These are phyloP conservation scores for Kazachstania africana DNA, from an alignment of 805 yeast species.

Conservation along the genomic window DNA sequence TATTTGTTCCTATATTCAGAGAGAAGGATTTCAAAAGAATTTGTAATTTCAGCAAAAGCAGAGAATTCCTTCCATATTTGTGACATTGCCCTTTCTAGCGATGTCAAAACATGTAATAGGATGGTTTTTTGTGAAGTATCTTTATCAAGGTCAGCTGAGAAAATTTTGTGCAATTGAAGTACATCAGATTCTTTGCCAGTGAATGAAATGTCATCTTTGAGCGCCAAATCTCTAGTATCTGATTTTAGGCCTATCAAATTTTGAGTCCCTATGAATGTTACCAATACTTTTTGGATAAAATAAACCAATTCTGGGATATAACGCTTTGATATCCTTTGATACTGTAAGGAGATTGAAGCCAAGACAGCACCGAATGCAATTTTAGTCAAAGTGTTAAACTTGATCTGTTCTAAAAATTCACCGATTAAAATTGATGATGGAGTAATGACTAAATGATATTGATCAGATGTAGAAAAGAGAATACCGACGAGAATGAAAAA, in stretches of 20 bases:
- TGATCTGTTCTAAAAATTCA: constrained; percentile 50
- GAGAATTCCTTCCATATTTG: constrained; percentile 49
- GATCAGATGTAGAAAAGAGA: constrained; percentile 88
- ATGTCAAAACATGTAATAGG: constrained; percentile 21
- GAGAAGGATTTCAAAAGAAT: constrained; percentile 36
- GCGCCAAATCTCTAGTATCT: constrained; percentile 10
- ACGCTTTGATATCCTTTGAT: constrained; percentile 73
- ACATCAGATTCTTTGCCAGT: constrained; percentile 3
- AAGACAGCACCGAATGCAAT: constrained; percentile 53
- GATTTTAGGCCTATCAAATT: constrained; percentile 8
- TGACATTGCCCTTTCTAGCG: constrained; percentile 24
- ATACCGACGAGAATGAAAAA: constrained; percentile 63
- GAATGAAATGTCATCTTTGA: constrained; percentile 9
- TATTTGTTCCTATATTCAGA: constrained; percentile 29
- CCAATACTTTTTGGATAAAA: constrained; percentile 43
- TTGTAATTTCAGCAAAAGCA: constrained; percentile 47
- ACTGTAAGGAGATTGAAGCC: constrained; percentile 52
- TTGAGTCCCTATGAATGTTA: constrained; percentile 25
- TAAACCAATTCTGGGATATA: constrained; percentile 65
- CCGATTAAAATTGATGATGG: constrained; percentile 67
- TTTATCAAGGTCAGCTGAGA: constrained; percentile 19
- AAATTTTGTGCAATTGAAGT: constrained; percentile 16
- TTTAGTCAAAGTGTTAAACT: constrained; percentile 29
- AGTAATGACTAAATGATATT: constrained; percentile 82
- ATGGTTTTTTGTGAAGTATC: constrained; percentile 8